Evolutionary conservation across 768 basidiomycete species (phyloP).

Genomic region (Lyophyllum atratum): DNA sequence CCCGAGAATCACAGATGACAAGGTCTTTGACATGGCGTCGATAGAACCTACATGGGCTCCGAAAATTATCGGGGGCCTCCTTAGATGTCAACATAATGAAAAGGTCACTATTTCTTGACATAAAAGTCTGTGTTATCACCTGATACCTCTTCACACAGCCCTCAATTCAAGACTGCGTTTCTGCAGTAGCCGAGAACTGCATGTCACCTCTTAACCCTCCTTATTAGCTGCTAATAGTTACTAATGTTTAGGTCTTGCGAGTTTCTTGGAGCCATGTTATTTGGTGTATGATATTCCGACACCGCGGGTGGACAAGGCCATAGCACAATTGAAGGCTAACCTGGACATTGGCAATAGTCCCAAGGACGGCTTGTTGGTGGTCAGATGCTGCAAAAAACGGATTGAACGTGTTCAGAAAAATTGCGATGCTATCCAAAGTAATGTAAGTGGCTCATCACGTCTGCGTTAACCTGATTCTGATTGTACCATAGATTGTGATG

Average conservation of each 20-base stretch:
- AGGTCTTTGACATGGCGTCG: conserved; percentile 13
- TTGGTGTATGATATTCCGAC: conserved; percentile 56
- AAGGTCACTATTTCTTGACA: conserved; percentile 50
- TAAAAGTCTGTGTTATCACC: not conserved
- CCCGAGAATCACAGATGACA: not conserved
- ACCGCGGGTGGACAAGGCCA: conserved; percentile 38
- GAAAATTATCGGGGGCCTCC: conserved; percentile 58
- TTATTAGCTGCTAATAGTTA: not conserved
- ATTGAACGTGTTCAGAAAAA: conserved; percentile 40
- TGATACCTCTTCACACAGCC: conserved; percentile 40
- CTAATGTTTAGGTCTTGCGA: conserved; percentile 55
- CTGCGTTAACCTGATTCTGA: not conserved
- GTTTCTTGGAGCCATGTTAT: conserved; percentile 63
- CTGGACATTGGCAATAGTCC: conserved; percentile 27
- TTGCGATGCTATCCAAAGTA: conserved; percentile 42
- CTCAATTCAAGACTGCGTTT: conserved; percentile 75
- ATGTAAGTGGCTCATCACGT: conserved; percentile 22
- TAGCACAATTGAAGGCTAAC: conserved; percentile 36
- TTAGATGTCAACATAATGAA: conserved; percentile 81
- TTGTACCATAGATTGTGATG: conserved; percentile 31
- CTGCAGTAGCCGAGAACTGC: conserved; percentile 67
- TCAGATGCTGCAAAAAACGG: conserved; percentile 45
- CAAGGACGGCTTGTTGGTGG: conserved; percentile 40
- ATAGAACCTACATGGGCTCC: conserved; percentile 66
- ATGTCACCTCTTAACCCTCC: conserved; percentile 16